Evolutionary conservation across 2,329 filamentous ascomycete species (phyloP), one percentile per base, ranked within the genome.

Genomic region (Aspergillus hiratsukae): DNA sequence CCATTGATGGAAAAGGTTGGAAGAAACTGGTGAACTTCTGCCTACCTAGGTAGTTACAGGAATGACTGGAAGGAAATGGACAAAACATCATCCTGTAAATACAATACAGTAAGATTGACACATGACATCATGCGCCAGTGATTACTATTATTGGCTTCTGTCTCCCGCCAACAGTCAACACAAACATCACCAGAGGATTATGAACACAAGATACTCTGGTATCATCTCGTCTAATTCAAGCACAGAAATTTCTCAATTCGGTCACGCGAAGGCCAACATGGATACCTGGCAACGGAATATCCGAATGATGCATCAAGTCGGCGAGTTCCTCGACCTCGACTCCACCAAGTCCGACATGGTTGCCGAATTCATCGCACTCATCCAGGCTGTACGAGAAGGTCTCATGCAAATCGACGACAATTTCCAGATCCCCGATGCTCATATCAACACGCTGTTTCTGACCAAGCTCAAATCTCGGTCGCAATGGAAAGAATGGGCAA

Each of bases 321-420:
- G 64, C 48, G 67, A 69, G 52, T 64, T 68, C 41, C 56, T 69
- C 19, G 65, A 69, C 37, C 59, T 69, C 29, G 67, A 68, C 56
- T 61, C 62, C 5, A 40, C 57, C 21, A 61, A 65, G 51, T 65
- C 63, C 53, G 60, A 66, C 46, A 61, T 53, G 50, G 60, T 68
- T 21, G 56, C 62, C 49, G 67, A 68, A 53, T 67, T 69, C 37
- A 58, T 67, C 21, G 55, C 63, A 23, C 64, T 69, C 10, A 67
- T 69, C 49, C 56, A 68, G 37, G 67, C 67, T 4, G 61, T 67
- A 40, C 61, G 66, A 9, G 67, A 69, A 41, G 67, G 67, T 19
- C 59, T 68, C 28, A 58, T 58, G 7, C 63, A 63, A 8, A 63
- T 69, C 41, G 63, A 69, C 51, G 64, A 67, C 1, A 54, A 61